Base-by-base conservation (phyloP, 306 rosid genomes). In the Lotus japonicus region DNA sequence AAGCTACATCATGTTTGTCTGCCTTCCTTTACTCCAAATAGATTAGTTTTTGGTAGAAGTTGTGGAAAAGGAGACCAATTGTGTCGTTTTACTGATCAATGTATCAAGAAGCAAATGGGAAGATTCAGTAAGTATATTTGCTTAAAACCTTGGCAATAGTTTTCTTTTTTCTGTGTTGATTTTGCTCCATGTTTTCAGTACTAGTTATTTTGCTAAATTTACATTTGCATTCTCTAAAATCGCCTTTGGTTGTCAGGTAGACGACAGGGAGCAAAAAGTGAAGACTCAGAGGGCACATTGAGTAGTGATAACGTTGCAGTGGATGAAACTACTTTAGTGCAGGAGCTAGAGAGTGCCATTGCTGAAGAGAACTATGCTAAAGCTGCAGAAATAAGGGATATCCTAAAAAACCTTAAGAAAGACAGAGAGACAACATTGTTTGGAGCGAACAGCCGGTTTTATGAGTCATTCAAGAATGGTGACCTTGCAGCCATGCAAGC, bases 401-500 rank as follows among this genome's bases (percentile, higher is more conserved):
- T 81, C 64, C 89, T 92, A 6, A 89, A 79, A 66, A 73, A 55
- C 77, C 85, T 89, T 36, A 84, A 77, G 6, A 86, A 89, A 70
- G 89, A 85, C 60, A 77, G 85, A 75, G 77, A 74, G 70, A 53
- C 91, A 31, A 77, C 83, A 0, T 64, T 90, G 21, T 51, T 85
- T 44, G 85, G 84, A 36, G 83, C 86, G 43, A 94, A 94, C 79
- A 80, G 80, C 71, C 85, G 60, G 65, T 94, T 94, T 55, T 94
- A 94, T 1, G 83, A 88, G 9, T 75, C 92, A 0, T 94, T 94
- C 78, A 74, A 81, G 77, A 72, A 53, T 0, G 98, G 98, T 18
- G 89, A 92, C 68, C 87, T 94, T 18, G 96, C 98, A 6, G 81
- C 82, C 5, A 90, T 94, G 98, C 98, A 90, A 81, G 51, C 79